Evolutionary conservation across 345 rosid genomes (phyloP), one percentile per base, ranked within the genome.

Genomic region (Balakata baccata): DNA sequence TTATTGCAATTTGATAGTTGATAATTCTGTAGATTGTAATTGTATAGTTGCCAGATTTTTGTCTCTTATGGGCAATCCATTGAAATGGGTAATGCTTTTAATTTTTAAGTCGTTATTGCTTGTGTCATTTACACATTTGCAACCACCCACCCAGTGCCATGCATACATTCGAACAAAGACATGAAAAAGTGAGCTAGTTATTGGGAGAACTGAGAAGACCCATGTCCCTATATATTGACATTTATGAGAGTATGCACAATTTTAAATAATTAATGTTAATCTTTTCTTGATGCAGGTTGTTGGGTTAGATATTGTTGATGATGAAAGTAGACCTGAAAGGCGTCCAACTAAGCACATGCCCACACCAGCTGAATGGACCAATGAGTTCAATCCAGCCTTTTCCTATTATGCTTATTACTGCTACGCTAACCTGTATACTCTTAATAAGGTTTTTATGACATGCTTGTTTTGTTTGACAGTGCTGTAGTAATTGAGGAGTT

Each of bases 331-430:
- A 79, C 89, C 87, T 34, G 87, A 84, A 75, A 84, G 89, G 71
- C 89, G 84, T 69, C 89, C 87, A 57, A 86, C 86, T 53, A 86
- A 86, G 80, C 89, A 86, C 78, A 86, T 86, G 89, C 87, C 82
- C 1, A 80, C 46, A 52, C 89, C 89, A 29, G 81, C 84, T 61
- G 85, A 84, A 77, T 86, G 89, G 87, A 82, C 85, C 70, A 86
- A 86, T 66, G 87, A 81, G 22, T 83, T 82, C 76, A 86, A 86
- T 78, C 87, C 89, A 46, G 89, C 89, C 41, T 86, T 77, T 60
- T 84, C 89, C 4, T 86, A 86, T 79, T 84, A 84, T 75, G 79
- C 82, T n/a, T 86, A 86, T 72, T 86, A 84, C 86, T 86, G 85
- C 77, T 86, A 86, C 58, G 86, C 86, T 4, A 86, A 86, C 83